Evolutionary conservation across 495 filamentous ascomycete genomes (phyloP).

Genomic region (Penicillium cataractarum): DNA sequence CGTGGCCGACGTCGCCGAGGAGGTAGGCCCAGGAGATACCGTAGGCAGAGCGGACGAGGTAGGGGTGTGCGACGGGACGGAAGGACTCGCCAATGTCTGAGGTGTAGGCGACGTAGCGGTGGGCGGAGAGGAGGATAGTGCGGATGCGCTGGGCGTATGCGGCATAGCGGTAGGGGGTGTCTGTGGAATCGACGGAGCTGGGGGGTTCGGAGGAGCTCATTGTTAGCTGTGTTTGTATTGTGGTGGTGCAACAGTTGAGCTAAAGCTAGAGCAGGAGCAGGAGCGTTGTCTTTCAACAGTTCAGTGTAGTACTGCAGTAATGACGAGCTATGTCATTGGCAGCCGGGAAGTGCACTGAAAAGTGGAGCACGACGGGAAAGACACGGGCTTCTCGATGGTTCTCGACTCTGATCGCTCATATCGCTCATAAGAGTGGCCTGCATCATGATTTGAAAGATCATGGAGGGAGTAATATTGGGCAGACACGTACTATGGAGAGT

Average conservation of each 20-base stretch:
- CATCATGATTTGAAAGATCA: not conserved
- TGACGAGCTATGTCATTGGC: constrained; percentile 8
- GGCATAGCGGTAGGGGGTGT: constrained; percentile 85
- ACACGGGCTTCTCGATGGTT: constrained; percentile 5
- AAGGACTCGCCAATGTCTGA: constrained; percentile 97
- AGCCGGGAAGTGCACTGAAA: constrained; percentile 4
- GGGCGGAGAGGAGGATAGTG: constrained; percentile 86
- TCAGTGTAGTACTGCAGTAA: not conserved
- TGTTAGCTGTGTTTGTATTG: constrained; percentile 18
- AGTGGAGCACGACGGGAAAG: constrained; percentile 15
- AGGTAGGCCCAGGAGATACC: constrained; percentile 92
- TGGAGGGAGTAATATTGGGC: not conserved
- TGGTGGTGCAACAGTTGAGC: not conserved
- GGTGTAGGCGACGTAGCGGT: constrained; percentile 97
- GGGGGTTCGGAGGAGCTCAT: constrained; percentile 22
- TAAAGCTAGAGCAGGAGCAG: too few species aligned
- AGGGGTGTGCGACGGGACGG: constrained; percentile 87
- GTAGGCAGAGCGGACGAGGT: constrained; percentile 79
- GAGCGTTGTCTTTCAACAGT: not conserved
- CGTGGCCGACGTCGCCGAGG: constrained; percentile 84
- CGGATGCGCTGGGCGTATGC: constrained; percentile 86
- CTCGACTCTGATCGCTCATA: constrained; percentile 4
- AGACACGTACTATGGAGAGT: constrained; percentile 74
- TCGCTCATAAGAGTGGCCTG: not conserved
- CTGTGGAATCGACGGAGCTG: constrained; percentile 80